Percentiles rank a stretch among this genome's conserved stretches.
phyloP scores from a whole-genome alignment of 495 filamentous ascomycete genomes.

The Annulohypoxylon maeteangense region DNA sequence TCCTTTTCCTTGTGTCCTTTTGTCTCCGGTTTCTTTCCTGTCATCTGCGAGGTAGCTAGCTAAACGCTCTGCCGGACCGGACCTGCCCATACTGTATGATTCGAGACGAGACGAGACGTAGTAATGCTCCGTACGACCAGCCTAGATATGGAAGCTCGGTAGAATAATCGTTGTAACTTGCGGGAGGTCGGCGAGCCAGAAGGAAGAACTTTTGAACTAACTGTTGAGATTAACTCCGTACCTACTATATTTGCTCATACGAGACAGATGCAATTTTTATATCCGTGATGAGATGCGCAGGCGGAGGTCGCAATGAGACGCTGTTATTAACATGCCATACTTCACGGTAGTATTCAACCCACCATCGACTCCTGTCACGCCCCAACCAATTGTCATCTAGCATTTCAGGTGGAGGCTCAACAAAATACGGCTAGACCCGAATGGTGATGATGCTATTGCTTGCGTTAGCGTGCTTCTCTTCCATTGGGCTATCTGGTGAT shows the following conservation, averaged over 20 bases:
- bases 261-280: slow-evolving; percentile 1
- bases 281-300: slow-evolving; percentile 8
- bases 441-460: slow-evolving; percentile 37
- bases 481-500: slow-evolving; percentile 29
- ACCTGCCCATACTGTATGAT: slow-evolving; percentile 27
- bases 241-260: slow-evolving; percentile 10
- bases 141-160: slow-evolving; percentile 39
- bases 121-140: slow-evolving; percentile 28
- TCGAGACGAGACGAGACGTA: slow-evolving; percentile 32
- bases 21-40: neutral
- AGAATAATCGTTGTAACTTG: slow-evolving; percentile 16
- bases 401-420: slow-evolving; percentile 42
- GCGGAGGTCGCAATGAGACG: slow-evolving; percentile 6
- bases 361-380: slow-evolving; percentile 5
- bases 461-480: slow-evolving; percentile 39
- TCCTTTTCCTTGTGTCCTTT: neutral
- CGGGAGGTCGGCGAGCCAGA: slow-evolving; percentile 18
- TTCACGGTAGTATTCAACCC: slow-evolving; percentile 31
- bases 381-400: slow-evolving; percentile 23
- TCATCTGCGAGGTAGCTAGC: slow-evolving; percentile 9
- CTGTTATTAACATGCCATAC: slow-evolving; percentile 14
- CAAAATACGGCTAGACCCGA: slow-evolving; percentile 36
- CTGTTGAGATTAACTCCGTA: slow-evolving; percentile 23
- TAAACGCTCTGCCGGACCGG: slow-evolving; percentile 16
- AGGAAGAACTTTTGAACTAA: neutral